Percentiles rank a stretch among this genome's conserved stretches.
These are phyloP conservation scores for Mycocentrospora acerina DNA, from an alignment of 2,329 filamentous ascomycete genomes.

Conservation along the genomic window DNA sequence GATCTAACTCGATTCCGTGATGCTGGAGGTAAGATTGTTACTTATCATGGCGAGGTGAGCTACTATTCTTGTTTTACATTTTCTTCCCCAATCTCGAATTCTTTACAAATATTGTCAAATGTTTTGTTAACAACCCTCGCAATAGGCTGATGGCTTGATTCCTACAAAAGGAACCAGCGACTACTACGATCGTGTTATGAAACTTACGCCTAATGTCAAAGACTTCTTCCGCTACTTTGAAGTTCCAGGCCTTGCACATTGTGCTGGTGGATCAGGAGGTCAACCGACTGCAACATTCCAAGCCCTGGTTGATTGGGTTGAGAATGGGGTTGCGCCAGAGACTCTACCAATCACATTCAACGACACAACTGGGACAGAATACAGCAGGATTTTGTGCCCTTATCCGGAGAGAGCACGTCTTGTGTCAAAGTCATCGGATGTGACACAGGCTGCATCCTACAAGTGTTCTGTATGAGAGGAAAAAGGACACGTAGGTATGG, in stretches of 20 bases:
- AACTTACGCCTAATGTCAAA: background rate
- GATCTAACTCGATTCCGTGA: slow-evolving; percentile 13
- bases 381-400: background rate
- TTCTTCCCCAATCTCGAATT: slow-evolving; percentile 1
- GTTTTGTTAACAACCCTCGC: background rate
- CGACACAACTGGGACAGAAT: background rate
- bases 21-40: slow-evolving; percentile 25
- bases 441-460: too few species aligned
- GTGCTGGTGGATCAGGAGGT: slow-evolving; percentile 7
- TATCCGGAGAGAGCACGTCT: slow-evolving; percentile 1
- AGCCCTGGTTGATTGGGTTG: slow-evolving; percentile 15
- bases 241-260: slow-evolving; percentile 8
- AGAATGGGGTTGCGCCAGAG: slow-evolving; percentile 8
- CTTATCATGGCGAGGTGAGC: slow-evolving; percentile 18
- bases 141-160: background rate
- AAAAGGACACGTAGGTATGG: too few species aligned
- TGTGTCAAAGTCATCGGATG: background rate
- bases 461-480: too few species aligned
- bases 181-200: background rate
- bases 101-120: background rate
- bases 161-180: background rate
- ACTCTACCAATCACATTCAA: slow-evolving; percentile 2
- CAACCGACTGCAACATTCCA: slow-evolving; percentile 7
- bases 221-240: slow-evolving; percentile 1
- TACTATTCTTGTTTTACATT: background rate